A percentile compares a stretch with the other conserved stretches of the same genome.
Evolutionary conservation across 163 green algal genomes (phyloP).

Genomic region (Scenedesmus sp.): DNA sequence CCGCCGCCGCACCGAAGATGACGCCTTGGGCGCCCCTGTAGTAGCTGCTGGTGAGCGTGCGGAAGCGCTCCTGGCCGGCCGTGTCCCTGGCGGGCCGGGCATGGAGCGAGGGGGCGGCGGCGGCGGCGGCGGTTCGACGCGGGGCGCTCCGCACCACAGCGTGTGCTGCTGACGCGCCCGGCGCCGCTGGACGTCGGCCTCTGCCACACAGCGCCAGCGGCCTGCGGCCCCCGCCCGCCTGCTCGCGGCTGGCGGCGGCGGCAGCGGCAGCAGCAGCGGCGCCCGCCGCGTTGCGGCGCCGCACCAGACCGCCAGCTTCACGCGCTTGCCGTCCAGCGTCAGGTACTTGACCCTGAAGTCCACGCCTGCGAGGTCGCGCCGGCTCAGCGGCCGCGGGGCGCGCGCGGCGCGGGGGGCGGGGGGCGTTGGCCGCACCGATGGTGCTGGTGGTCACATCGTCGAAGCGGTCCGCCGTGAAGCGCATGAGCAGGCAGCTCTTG

Average conservation of each 20-base stretch:
- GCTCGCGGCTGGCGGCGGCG: too few relatives aligned
- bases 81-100: conserved; percentile 84
- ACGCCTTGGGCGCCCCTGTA: conserved; percentile 97
- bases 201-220: too few relatives aligned
- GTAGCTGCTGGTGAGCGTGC: conserved; percentile 96
- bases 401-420: not conserved
- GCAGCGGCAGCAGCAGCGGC: too few relatives aligned
- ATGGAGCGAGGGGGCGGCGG: too few relatives aligned
- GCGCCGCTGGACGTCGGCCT: too few relatives aligned
- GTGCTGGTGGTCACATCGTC: conserved; percentile 80
- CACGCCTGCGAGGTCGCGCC: conserved; percentile 62
- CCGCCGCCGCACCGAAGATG: conserved; percentile 74
- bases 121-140: not conserved
- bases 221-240: too few relatives aligned
- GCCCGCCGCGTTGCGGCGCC: conserved; percentile 44
- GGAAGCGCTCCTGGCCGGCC: conserved; percentile 79
- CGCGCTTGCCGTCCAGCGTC: conserved; percentile 58
- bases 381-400: not conserved
- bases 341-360: conserved; percentile 87
- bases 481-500: conserved; percentile 87
- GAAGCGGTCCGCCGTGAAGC: conserved; percentile 86
- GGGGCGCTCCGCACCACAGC: not conserved
- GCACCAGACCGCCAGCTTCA: conserved; percentile 80
- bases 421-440: conserved; percentile 67
- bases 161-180: conserved; percentile 12